Evolutionary conservation across 2,329 filamentous ascomycete genomes (phyloP), one percentile per base, ranked within the genome.

Genomic region (Fusarium aywerte): DNA sequence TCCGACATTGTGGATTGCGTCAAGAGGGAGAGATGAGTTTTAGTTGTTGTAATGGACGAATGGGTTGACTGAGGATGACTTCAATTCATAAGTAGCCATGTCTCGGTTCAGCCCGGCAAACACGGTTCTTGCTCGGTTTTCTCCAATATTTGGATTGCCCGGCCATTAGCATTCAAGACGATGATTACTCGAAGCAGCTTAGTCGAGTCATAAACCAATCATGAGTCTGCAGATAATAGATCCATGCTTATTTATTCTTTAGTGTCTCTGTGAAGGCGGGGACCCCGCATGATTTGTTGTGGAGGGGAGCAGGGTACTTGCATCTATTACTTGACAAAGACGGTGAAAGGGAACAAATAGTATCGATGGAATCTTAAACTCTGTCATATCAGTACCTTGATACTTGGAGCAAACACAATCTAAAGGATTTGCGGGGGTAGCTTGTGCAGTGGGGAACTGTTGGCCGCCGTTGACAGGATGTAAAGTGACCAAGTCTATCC

Each of bases 1-100:
- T 83, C 82, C n/a, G 89, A 89, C 90, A 92, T 92, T 69, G 62
- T 78, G 48, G 27, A 18, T 25, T 27, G 25, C 5, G 16, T 4
- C 18, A 13, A 25, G 31, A 48, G 31, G 33, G 18, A 47, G 45
- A 13, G 16, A 63, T 21, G 23, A 23, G 11, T 18, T 42, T n/a
- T n/a, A n/a, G n/a, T n/a, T 25, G 31, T 31, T 47, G 27, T 21
- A 4, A 16, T 42, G 31, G 13, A 29, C 35, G 25, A 33, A 27
- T 40, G 35, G 21, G 44, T n/a, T 29, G 53, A 38, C 32, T 47
- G 49, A 63, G 61, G 27, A 38, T 50, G 32, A 47, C 64, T 72
- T 73, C 45, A 49, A 49, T 49, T 69, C 70, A 73, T 73, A 70
- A 49, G 45, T 49, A 49, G 70, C 59, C 45, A 48, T 59, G 61